Evolutionary conservation across 352 stramenopile species (phyloP).

Genomic region (Globisporangium cylindrosporum): DNA sequence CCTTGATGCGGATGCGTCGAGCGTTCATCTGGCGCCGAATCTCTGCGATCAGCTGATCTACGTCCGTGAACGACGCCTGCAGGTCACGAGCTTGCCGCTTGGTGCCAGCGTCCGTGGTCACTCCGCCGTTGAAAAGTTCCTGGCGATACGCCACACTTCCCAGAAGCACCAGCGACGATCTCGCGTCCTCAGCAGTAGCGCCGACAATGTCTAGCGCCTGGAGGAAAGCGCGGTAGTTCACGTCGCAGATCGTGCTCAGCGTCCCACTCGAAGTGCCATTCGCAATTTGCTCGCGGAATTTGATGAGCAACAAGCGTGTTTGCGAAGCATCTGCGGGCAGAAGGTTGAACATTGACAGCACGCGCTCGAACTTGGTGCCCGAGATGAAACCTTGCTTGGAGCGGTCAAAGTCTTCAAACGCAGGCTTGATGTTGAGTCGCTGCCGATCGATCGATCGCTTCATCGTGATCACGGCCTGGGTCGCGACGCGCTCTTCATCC

Average conservation of each 20-base stretch:
- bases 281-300: slow-evolving; percentile 66
- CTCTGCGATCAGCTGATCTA: slow-evolving; percentile 50
- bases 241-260: slow-evolving; percentile 72
- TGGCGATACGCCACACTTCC: slow-evolving; percentile 64
- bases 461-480: slow-evolving; percentile 42
- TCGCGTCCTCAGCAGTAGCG: slow-evolving; percentile 17
- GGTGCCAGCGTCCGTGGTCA: slow-evolving; percentile 15
- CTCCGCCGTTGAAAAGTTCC: slow-evolving; percentile 42
- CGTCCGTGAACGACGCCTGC: slow-evolving; percentile 23
- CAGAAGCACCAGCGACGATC: slow-evolving; percentile 32
- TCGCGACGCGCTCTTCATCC: slow-evolving; percentile 52
- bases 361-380: slow-evolving; percentile 74
- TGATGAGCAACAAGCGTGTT: slow-evolving; percentile 57
- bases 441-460: slow-evolving; percentile 60
- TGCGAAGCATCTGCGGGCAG: slow-evolving; percentile 47
- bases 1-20: slow-evolving; percentile 77
- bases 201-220: slow-evolving; percentile 57
- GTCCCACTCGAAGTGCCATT: slow-evolving; percentile 34
- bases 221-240: slow-evolving; percentile 83
- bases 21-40: slow-evolving; percentile 56
- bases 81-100: slow-evolving; percentile 32
- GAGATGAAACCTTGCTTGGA: slow-evolving; percentile 80
- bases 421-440: slow-evolving; percentile 72
- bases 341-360: slow-evolving; percentile 73
- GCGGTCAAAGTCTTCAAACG: slow-evolving; percentile 83